Evolutionary conservation across 441 rosid species (phyloP).

Genomic region (Populus trichocarpa): DNA sequence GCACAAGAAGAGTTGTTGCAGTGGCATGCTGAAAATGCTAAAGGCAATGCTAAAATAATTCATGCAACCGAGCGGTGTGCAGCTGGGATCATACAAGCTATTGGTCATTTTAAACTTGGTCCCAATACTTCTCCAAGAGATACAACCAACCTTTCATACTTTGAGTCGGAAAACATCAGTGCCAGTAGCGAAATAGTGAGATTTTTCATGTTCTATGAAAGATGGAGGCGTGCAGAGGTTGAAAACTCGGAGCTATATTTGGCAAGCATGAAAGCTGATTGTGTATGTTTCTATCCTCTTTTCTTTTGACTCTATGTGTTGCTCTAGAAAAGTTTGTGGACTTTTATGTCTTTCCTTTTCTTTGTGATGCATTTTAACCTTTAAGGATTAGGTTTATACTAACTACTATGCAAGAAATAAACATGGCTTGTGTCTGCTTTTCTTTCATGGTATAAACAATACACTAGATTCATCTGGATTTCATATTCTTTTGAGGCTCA

Average conservation of each 20-base stretch:
- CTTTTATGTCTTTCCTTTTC: not conserved
- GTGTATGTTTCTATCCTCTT: slow-evolving; percentile 44
- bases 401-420: not conserved
- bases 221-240: slow-evolving; percentile 89
- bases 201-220: slow-evolving; percentile 75
- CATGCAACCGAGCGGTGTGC: slow-evolving; percentile 92
- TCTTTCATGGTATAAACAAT: not conserved
- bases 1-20: slow-evolving; percentile 93
- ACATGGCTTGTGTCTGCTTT: not conserved
- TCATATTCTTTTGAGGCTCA: not conserved
- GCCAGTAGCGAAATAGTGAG: slow-evolving; percentile 60
- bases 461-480: not conserved
- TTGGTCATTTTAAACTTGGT: slow-evolving; percentile 87
- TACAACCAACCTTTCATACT: slow-evolving; percentile 37
- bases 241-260: slow-evolving; percentile 59
- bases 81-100: slow-evolving; percentile 85
- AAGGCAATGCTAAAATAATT: slow-evolving; percentile 67
- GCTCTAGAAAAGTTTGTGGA: not conserved
- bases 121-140: slow-evolving; percentile 86
- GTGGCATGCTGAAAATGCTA: slow-evolving; percentile 88
- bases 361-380: not conserved
- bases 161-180: slow-evolving; percentile 32
- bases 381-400: not conserved
- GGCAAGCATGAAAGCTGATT: slow-evolving; percentile 57
- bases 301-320: slow-evolving; percentile 8